These are phyloP conservation scores for Globisporangium parvum DNA, from an alignment of 352 stramenopile species.

Conservation along the genomic window DNA sequence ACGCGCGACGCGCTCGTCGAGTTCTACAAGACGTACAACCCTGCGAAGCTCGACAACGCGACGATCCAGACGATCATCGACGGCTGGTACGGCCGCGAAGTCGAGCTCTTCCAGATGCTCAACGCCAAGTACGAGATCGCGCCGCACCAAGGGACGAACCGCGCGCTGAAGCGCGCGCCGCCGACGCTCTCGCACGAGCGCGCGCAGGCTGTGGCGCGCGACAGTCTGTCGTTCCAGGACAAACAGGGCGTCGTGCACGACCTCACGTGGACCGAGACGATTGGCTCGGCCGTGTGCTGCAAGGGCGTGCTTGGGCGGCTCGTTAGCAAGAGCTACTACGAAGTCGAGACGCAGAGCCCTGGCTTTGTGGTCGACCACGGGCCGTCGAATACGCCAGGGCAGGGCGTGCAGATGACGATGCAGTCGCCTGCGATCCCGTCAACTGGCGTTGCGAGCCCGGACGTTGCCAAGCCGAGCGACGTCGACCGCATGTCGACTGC, in stretches of 20 bases:
- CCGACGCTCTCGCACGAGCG: conserved; percentile 46
- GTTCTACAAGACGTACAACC: conserved; percentile 84
- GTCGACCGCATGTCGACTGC: conserved; percentile 28
- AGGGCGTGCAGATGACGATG: conserved; percentile 43
- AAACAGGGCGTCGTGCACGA: conserved; percentile 52
- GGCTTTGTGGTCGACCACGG: conserved; percentile 45
- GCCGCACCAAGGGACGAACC: conserved; percentile 65
- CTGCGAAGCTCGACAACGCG: conserved; percentile 75
- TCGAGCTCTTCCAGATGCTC: conserved; percentile 86
- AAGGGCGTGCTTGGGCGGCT: conserved; percentile 48
- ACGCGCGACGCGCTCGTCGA: conserved; percentile 72
- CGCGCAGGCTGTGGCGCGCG: conserved; percentile 46
- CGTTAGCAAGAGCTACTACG: conserved; percentile 71
- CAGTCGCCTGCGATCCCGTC: conserved; percentile 49
- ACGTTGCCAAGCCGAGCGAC: conserved; percentile 17
- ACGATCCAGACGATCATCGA: conserved; percentile 86
- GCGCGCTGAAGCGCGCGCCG: conserved; percentile 30
- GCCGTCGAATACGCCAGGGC: conserved; percentile 56
- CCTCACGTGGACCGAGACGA: conserved; percentile 44
- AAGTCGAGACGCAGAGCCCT: conserved; percentile 71
- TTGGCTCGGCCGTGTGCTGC: conserved; percentile 67
- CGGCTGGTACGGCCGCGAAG: conserved; percentile 75
- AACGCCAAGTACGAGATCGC: conserved; percentile 83
- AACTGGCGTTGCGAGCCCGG: conserved; percentile 22
- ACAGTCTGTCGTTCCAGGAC: conserved; percentile 46